Conservation (phyloP, 2,329 filamentous ascomycete species). For the Botryotinia globosa region DNA sequence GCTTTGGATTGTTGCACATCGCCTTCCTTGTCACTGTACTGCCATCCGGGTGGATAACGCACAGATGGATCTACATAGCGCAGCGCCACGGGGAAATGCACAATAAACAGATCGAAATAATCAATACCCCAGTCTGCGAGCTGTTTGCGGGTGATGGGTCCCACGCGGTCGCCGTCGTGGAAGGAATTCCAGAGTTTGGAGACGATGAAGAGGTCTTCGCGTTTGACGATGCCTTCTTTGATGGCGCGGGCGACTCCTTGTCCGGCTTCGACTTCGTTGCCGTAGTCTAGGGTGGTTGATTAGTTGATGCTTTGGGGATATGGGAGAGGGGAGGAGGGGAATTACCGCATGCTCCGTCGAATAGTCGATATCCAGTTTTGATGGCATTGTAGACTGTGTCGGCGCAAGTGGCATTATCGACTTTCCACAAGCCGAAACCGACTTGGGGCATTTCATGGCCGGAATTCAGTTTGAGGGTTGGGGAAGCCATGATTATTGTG, state of each 20-base stretch:
- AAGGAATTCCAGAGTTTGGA: conserved; percentile 93
- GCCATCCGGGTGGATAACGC: conserved; percentile 79
- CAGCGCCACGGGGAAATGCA: conserved; percentile 85
- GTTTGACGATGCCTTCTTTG: conserved; percentile 75
- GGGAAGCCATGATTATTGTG: conserved; percentile 34
- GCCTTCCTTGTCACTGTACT: conserved; percentile 57
- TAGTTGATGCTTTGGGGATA: neutral
- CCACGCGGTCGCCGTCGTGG: conserved; percentile 75
- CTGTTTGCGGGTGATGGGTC: conserved; percentile 72
- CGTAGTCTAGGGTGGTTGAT: conserved; percentile 59
- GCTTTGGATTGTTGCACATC: conserved; percentile 65
- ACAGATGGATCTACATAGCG: conserved; percentile 79
- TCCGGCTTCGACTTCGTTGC: conserved; percentile 76
- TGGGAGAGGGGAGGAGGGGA: neutral
- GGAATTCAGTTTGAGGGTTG: conserved; percentile 46
- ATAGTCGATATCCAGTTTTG: conserved; percentile 58
- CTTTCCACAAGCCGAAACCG: conserved; percentile 69
- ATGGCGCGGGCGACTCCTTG: conserved; percentile 76
- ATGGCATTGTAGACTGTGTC: conserved; percentile 68
- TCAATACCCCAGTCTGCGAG: conserved; percentile 80
- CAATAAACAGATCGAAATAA: conserved; percentile 86
- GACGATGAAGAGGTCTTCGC: conserved; percentile 86
- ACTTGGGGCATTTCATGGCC: conserved; percentile 57
- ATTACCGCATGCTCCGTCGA: conserved; percentile 58
- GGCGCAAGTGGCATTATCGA: conserved; percentile 59